Evolutionary conservation across 108 stramenopile genomes (phyloP).

Genomic region (Mayamaea pseudoterrestris): DNA sequence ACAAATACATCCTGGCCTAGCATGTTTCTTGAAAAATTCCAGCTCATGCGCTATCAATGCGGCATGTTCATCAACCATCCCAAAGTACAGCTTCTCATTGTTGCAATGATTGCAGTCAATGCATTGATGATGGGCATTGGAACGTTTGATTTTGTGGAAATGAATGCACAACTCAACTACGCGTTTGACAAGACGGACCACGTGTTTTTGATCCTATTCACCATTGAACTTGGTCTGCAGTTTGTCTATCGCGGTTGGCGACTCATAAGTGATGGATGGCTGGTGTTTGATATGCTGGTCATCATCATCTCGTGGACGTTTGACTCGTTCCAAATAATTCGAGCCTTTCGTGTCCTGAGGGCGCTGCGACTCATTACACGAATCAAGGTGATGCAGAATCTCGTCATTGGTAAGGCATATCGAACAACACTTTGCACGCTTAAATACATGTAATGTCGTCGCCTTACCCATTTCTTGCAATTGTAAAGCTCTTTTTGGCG

Average conservation of each 20-base stretch:
- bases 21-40: neutral
- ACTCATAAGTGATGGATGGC: slow-evolving; percentile 50
- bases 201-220: slow-evolving; percentile 54
- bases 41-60: slow-evolving; percentile 16
- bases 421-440: neutral
- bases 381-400: slow-evolving; percentile 47
- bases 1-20: neutral
- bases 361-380: slow-evolving; percentile 63
- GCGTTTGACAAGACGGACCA: slow-evolving; percentile 33
- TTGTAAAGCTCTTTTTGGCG: slow-evolving; percentile 31
- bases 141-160: slow-evolving; percentile 42
- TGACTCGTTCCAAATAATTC: slow-evolving; percentile 38
- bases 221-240: slow-evolving; percentile 51
- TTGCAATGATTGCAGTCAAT: slow-evolving; percentile 47
- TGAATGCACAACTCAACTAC: slow-evolving; percentile 12
- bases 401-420: slow-evolving; percentile 27
- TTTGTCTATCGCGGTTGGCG: slow-evolving; percentile 36
- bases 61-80: slow-evolving; percentile 43
- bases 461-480: neutral
- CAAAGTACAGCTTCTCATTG: slow-evolving; percentile 35
- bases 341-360: slow-evolving; percentile 69
- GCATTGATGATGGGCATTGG: slow-evolving; percentile 69
- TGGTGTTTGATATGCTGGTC: slow-evolving; percentile 61
- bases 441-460: neutral
- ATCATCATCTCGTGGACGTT: slow-evolving; percentile 55